Evolutionary conservation across 768 basidiomycete genomes (phyloP).

Genomic region (Suillus fuscotomentosus): DNA sequence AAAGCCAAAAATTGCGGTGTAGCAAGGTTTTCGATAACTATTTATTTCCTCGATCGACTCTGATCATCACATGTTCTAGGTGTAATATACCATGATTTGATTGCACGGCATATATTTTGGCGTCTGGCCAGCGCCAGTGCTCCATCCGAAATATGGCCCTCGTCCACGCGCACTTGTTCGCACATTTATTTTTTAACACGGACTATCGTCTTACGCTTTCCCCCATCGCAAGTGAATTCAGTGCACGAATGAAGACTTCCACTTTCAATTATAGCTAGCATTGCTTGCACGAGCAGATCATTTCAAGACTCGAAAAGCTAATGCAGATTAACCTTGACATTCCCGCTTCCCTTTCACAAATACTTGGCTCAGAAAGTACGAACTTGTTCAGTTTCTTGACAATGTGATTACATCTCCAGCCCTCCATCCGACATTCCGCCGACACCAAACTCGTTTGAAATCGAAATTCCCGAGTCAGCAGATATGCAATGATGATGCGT

Average conservation of each 20-base stretch:
- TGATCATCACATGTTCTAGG: neutral
- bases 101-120: neutral
- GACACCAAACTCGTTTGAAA: neutral
- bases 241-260: neutral
- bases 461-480: neutral
- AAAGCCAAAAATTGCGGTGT: conserved; percentile 16
- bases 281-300: neutral
- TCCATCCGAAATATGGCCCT: neutral
- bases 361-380: neutral
- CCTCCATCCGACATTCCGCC: neutral
- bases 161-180: neutral
- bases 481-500: neutral
- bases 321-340: neutral
- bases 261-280: neutral
- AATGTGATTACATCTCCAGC: neutral
- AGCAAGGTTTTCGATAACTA: neutral
- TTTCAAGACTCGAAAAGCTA: neutral
- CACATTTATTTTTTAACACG: neutral
- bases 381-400: neutral
- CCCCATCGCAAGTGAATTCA: neutral
- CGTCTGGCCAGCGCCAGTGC: neutral
- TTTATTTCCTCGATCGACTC: neutral
- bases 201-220: neutral
- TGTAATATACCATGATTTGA: neutral
- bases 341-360: neutral